Conservation (phyloP, 1,139 yeast genomes). For the Blastobotrys ciferrii region DNA sequence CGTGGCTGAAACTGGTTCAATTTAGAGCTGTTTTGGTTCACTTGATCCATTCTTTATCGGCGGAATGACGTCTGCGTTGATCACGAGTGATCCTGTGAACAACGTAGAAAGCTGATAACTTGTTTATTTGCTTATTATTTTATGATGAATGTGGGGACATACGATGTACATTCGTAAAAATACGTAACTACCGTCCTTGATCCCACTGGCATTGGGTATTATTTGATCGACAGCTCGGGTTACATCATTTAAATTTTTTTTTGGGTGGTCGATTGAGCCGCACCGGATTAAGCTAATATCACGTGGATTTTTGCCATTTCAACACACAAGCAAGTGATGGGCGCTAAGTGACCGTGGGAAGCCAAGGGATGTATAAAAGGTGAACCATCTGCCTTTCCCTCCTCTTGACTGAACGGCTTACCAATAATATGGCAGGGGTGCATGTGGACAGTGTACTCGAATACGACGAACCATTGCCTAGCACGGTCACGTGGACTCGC, state of each 20-base stretch:
- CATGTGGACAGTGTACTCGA: conserved; percentile 11
- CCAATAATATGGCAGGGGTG: conserved; percentile 1
- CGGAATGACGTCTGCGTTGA: no score
- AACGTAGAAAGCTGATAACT: no score
- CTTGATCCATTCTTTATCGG: no score
- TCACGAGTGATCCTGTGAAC: no score
- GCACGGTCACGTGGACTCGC: conserved; percentile 16
- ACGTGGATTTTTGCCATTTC: conserved; percentile 8
- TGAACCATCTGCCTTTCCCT: neutral
- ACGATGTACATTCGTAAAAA: no score
- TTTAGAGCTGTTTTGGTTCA: no score
- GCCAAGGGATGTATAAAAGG: neutral
- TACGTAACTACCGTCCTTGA: no score
- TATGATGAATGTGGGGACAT: no score
- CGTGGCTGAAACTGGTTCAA: no score
- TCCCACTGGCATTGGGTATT: no score
- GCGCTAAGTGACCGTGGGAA: neutral
- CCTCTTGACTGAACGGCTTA: neutral
- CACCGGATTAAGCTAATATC: neutral
- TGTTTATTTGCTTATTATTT: no score
- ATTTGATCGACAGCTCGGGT: neutral
- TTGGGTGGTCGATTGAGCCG: neutral
- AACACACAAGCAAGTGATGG: neutral
- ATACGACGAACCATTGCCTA: conserved; percentile 24
- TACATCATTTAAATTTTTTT: neutral